Evolutionary conservation across 495 filamentous ascomycete genomes (phyloP), one percentile per base, ranked within the genome.

Genomic region (Penicillium parvum): DNA sequence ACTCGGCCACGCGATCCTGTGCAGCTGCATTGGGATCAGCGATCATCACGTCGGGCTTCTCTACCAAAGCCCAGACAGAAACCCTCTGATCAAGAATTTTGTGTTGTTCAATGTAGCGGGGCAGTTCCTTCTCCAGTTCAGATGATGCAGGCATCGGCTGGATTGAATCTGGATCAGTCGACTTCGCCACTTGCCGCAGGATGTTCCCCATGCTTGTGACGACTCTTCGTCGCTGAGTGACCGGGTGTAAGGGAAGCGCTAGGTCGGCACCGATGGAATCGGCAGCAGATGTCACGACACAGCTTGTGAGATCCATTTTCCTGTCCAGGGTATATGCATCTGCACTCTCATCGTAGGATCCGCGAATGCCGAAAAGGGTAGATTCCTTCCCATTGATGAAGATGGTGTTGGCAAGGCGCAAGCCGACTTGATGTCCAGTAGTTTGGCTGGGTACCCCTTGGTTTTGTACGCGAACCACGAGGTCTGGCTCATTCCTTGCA

Each of bases 201-300:
- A 96, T 91, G 53, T 95, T 96, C 8, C 90, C 90, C 61, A 92
- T 79, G 28, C 84, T 76, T 14, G 75, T 70, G 11, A 78, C 62
- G 41, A 95, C 78, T 32, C 60, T 73, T 28, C 84, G 75, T 26
- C 83, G 73, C 18, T 69, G 59, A 0, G 84, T 88, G 5, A 95
- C 57, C 0, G 84, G 78, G 25, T 82, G 40, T 9, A 89, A 61
- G n/a, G 76, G 78, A 29, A 82, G 49, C 7, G 55, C n/a, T 40
- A 68, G 36, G 55, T 48, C 47, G 50, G 57, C 38, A 19, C 61
- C 33, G 11, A 40, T 19, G 20, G 49, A 32, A 0, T 38, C 34
- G 11, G 53, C 54, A 1, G 42, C 41, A 11, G 58, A 47, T 21
- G 41, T 54, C 1, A 68, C 32, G 9, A 53, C 29, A 42, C 60